Evolutionary conservation across 2,329 filamentous ascomycete species (phyloP).

Genomic region (Xenosphaeropsis pyriputrescens): DNA sequence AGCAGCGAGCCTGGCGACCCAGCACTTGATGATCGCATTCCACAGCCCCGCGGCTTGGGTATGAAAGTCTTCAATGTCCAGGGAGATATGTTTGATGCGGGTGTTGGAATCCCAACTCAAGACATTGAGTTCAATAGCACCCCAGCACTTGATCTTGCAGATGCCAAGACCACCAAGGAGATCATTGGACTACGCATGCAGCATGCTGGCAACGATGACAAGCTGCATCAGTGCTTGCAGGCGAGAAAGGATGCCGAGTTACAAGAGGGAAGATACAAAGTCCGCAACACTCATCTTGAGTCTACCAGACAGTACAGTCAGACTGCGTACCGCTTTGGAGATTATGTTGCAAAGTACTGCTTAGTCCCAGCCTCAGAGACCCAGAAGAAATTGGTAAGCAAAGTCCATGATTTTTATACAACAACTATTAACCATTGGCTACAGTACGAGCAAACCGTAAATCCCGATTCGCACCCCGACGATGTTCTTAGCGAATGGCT

Average conservation of each 20-base stretch:
- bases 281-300: conserved; percentile 24
- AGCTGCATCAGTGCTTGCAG: conserved; percentile 26
- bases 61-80: conserved; percentile 34
- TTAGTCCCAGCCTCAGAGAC: conserved; percentile 25
- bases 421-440: too few species aligned
- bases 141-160: conserved; percentile 28
- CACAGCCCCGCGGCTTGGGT: conserved; percentile 28
- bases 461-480: conserved; percentile 17
- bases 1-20: conserved; percentile 22
- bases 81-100: conserved; percentile 24
- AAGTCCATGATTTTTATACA: too few species aligned
- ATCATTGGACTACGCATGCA: conserved; percentile 25
- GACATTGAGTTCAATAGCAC: conserved; percentile 34
- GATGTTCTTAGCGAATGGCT: conserved; percentile 24
- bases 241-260: conserved; percentile 20
- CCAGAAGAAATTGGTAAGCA: conserved; percentile 19
- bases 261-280: conserved; percentile 22
- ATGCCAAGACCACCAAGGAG: conserved; percentile 27
- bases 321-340: conserved; percentile 29
- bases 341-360: conserved; percentile 30
- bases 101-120: conserved; percentile 17
- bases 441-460: conserved; percentile 20
- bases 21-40: conserved; percentile 24
- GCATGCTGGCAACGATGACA: conserved; percentile 20
- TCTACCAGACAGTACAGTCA: conserved; percentile 26